A percentile compares a stretch with the other conserved stretches of the same genome.
Evolutionary conservation across 176 grass and related monocot species (phyloP).

Genomic region (Pharus latifolius): DNA sequence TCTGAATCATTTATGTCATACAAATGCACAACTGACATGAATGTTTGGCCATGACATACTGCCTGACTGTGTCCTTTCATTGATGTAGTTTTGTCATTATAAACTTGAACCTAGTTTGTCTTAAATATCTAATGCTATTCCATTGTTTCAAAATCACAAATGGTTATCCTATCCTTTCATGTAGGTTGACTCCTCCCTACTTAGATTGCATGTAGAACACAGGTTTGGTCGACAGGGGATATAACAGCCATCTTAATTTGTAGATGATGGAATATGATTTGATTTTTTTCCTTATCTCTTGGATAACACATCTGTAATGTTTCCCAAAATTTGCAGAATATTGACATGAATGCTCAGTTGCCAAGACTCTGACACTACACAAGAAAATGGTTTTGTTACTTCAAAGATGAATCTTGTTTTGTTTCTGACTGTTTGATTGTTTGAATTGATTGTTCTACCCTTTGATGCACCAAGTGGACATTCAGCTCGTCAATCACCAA

Average conservation of each 20-base stretch:
- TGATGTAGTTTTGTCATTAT: background rate
- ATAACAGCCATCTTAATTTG: background rate
- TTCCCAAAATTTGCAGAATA: background rate
- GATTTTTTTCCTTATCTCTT: no score
- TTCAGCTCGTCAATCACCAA: background rate
- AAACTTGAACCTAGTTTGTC: background rate
- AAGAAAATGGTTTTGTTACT: background rate
- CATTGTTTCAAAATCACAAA: background rate
- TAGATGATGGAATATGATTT: background rate
- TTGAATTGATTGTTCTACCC: background rate
- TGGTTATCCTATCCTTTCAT: background rate
- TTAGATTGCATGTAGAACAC: background rate
- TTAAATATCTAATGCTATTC: background rate
- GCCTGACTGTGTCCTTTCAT: background rate
- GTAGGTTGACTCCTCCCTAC: background rate
- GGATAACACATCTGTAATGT: background rate
- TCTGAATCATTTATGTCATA: background rate
- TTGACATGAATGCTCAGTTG: background rate
- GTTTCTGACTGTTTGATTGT: background rate
- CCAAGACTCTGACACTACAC: background rate
- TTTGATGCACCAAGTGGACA: background rate
- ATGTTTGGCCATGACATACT: background rate
- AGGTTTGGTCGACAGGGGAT: background rate
- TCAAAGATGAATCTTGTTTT: background rate
- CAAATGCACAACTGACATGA: constrained; percentile 1